phyloP scores from a whole-genome alignment of 306 rosid species.

The Ormosia semicastrata region DNA sequence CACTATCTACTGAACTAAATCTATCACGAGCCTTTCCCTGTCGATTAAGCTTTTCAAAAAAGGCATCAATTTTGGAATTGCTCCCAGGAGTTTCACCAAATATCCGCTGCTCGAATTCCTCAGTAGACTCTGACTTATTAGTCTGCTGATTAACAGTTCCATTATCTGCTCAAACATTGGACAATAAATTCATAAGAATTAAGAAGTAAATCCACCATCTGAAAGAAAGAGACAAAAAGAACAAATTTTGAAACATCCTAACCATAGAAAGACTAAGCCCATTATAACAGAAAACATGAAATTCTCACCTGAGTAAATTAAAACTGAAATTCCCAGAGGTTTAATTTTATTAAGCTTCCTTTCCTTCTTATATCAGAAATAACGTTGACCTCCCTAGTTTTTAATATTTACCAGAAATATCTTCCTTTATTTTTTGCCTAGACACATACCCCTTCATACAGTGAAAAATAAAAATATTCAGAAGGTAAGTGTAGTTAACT shows the following conservation, averaged over 20 bases:
- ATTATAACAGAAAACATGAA: not conserved
- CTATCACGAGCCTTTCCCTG: conserved; percentile 35
- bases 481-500: not conserved
- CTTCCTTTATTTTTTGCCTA: not conserved
- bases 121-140: conserved; percentile 46
- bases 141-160: conserved; percentile 35
- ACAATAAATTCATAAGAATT: conserved; percentile 8
- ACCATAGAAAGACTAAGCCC: not conserved
- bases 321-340: not conserved
- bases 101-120: conserved; percentile 47
- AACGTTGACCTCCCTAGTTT: not conserved
- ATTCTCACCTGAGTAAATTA: not conserved
- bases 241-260: conserved; percentile 7
- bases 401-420: not conserved
- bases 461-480: not conserved
- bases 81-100: conserved; percentile 37
- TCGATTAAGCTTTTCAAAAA: conserved; percentile 38
- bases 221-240: not conserved
- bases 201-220: not conserved
- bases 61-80: conserved; percentile 30
- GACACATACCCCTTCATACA: not conserved
- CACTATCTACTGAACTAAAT: conserved; percentile 24
- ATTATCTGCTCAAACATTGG: conserved; percentile 39
- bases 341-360: not conserved
- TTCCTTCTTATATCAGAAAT: conserved; percentile 2